Percentiles rank a stretch among this genome's conserved stretches.
These are phyloP conservation scores for Ogataea hybrid DNA, from an alignment of 1,139 yeast species.

Conservation along the genomic window DNA sequence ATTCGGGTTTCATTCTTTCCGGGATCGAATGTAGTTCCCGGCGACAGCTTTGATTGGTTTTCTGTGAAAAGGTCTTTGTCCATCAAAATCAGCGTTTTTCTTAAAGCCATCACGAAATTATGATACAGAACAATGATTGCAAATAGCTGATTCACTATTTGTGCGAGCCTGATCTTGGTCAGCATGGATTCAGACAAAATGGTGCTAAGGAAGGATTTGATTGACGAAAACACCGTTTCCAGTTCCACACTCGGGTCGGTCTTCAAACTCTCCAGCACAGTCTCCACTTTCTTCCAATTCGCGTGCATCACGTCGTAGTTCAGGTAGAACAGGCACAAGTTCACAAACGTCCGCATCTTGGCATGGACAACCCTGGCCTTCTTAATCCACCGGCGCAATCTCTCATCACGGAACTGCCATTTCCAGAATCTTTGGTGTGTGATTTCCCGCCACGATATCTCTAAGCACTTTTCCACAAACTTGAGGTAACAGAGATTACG, in stretches of 20 bases:
- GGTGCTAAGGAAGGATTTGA: slow-evolving; percentile 62
- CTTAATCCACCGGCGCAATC: slow-evolving; percentile 54
- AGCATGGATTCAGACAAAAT: slow-evolving; percentile 67
- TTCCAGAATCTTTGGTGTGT: slow-evolving; percentile 70
- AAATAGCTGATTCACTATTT: slow-evolving; percentile 44
- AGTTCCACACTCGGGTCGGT: slow-evolving; percentile 40
- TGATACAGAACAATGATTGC: slow-evolving; percentile 54
- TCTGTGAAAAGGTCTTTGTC: slow-evolving; percentile 45
- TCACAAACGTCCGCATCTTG: slow-evolving; percentile 60
- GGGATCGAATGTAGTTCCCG: slow-evolving; percentile 37
- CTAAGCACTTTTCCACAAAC: slow-evolving; percentile 58
- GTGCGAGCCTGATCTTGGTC: slow-evolving; percentile 56
- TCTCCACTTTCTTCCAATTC: slow-evolving; percentile 46
- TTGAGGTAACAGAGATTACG: slow-evolving; percentile 67
- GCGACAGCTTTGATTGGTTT: slow-evolving; percentile 38
- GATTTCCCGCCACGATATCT: slow-evolving; percentile 72
- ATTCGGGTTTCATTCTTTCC: slow-evolving; percentile 42
- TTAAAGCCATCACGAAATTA: slow-evolving; percentile 51
- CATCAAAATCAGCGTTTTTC: slow-evolving; percentile 54
- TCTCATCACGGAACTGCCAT: slow-evolving; percentile 40
- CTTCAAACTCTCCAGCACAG: slow-evolving; percentile 28
- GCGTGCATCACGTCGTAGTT: slow-evolving; percentile 60
- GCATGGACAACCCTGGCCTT: slow-evolving; percentile 57
- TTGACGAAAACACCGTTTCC: slow-evolving; percentile 46
- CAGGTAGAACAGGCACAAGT: slow-evolving; percentile 55